Base-by-base conservation (phyloP, 2,329 filamentous ascomycete species). In the Alternaria sp. region DNA sequence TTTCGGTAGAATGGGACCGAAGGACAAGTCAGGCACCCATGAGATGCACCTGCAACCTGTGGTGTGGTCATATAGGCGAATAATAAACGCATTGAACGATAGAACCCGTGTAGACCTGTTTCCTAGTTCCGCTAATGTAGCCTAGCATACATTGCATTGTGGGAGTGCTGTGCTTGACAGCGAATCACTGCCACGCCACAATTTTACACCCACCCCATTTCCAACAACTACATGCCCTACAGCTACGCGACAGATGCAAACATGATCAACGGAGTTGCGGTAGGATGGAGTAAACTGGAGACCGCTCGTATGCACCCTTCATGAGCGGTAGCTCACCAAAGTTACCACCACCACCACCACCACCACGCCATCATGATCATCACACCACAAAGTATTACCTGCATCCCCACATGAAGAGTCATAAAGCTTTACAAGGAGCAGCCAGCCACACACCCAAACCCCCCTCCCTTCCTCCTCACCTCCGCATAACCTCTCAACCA, bases 111-210 rank as follows among this genome's bases (percentile, higher is more conserved):
- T 45, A 51, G 24, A 28, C 54, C 28, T 60, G 46, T 53, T 58
- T 60, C 31, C 10, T 28, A 24, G n/a, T 11, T 24, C 52, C 41
- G 49, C 46, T 60, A 48, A 54, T 48, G 37, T 33, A 17, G 23
- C 17, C 29, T 21, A 48, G 14, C n/a, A 23, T 51, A n/a, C 50
- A 28, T 56, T 51, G 44, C 31, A 21, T 21, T 41, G 39, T 24
- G 21, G 54, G 40, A 42, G 46, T 24, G 54, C 49, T 34, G 28
- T 51, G 46, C 34, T 24, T 29, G 50, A 52, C 39, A 60, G 45
- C 60, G 59, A 65, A 68, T 61, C 65, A 61, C 49, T 24, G 39
- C 44, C 33, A 54, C 57, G 61, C 66, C 57, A 61, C 64, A 51
- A 13, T 37, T 26, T 33, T 48, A n/a, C 11, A 11, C 5, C 21